Percentiles rank a stretch among this genome's conserved stretches.
These are phyloP conservation scores for Zalerion maritima DNA, from an alignment of 495 filamentous ascomycete species.

Conservation along the genomic window DNA sequence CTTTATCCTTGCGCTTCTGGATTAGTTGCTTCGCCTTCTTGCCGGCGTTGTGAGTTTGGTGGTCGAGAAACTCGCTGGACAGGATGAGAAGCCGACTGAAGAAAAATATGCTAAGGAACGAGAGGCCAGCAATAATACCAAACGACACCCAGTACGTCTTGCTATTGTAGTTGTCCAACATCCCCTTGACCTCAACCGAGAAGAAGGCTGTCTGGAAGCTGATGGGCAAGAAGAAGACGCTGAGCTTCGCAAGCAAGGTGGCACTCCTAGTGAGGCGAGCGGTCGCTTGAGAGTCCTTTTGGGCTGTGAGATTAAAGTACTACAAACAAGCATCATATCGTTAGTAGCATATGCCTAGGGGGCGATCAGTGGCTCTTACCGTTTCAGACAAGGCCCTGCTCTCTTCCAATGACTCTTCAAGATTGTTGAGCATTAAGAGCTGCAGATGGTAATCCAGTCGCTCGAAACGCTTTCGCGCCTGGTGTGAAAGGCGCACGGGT, in stretches of 20 bases:
- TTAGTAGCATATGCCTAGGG: neutral
- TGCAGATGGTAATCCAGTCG: conserved; percentile 61
- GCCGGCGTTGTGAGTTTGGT: too few relatives aligned
- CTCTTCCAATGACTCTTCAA: conserved; percentile 63
- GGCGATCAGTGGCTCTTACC: conserved; percentile 10
- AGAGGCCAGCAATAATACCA: conserved; percentile 49
- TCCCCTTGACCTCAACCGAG: conserved; percentile 48
- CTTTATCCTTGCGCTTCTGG: too few relatives aligned
- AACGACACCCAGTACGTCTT: conserved; percentile 62
- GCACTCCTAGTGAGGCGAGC: conserved; percentile 68
- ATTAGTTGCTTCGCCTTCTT: too few relatives aligned
- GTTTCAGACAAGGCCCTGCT: conserved; percentile 65
- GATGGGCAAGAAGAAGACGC: conserved; percentile 73
- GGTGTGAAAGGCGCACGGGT: conserved; percentile 45
- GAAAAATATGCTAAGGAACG: conserved; percentile 42
- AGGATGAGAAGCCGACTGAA: conserved; percentile 33
- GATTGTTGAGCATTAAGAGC: conserved; percentile 66
- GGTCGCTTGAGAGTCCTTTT: conserved; percentile 67
- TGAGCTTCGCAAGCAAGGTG: conserved; percentile 69
- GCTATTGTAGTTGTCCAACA: conserved; percentile 41
- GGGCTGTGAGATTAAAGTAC: conserved; percentile 81
- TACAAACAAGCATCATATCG: conserved; percentile 18
- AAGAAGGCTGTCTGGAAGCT: conserved; percentile 80
- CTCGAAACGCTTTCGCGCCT: conserved; percentile 60
- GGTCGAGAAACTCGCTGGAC: conserved; percentile 34